These are phyloP conservation scores for Trichosporon sp. DNA, from an alignment of 1,284 basidiomycete genomes.

Conservation along the genomic window DNA sequence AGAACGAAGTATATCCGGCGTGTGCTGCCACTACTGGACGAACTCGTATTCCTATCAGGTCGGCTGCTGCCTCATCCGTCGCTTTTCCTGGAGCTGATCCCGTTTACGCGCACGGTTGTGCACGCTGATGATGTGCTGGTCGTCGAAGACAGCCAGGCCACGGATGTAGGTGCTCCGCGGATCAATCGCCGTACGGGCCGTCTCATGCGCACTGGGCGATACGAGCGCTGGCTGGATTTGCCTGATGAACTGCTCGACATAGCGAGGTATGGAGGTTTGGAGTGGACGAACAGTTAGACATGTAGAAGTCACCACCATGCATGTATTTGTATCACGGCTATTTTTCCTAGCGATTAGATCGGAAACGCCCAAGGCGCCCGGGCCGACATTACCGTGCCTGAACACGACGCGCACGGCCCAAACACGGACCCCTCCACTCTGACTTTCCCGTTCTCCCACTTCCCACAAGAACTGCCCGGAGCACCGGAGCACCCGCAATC, in stretches of 20 bases:
- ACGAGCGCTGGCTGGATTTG: constrained; percentile 21
- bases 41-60: constrained; percentile 44
- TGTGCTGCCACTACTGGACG: constrained; percentile 50
- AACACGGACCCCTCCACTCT: background rate
- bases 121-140: constrained; percentile 57
- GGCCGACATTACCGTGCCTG: background rate
- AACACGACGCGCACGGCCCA: background rate
- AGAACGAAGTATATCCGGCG: constrained; percentile 32
- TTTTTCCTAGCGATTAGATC: background rate
- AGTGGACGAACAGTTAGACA: background rate
- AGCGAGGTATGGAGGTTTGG: constrained; percentile 2
- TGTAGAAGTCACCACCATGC: background rate
- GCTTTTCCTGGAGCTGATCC: constrained; percentile 63
- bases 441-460: background rate
- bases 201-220: constrained; percentile 24
- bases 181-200: constrained; percentile 42
- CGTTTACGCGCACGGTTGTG: constrained; percentile 66
- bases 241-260: constrained; percentile 11
- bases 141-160: constrained; percentile 30
- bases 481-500: too few species aligned
- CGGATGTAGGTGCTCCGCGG: constrained; percentile 26
- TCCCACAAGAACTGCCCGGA: too few species aligned
- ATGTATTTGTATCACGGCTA: background rate
- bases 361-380: background rate
- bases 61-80: constrained; percentile 50